Evolutionary conservation across 1,284 basidiomycete genomes (phyloP), one percentile per base, ranked within the genome.

Genomic region (Ganoderma meredithae): DNA sequence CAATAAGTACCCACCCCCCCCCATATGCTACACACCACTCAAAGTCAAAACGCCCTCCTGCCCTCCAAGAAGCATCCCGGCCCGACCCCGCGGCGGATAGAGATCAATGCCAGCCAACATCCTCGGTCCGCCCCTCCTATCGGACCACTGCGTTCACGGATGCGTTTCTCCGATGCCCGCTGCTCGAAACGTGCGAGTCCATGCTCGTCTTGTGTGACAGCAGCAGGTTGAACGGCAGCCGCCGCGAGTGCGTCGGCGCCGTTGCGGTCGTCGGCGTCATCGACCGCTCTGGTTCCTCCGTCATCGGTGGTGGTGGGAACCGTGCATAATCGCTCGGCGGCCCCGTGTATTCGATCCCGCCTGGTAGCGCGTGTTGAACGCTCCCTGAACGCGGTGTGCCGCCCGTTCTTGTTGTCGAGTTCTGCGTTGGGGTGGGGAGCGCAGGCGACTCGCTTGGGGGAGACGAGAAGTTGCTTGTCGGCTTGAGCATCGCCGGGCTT

Each of bases 271-370:
- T 77, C 78, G 71, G 77, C 75, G 68, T 84, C 80, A 75, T 83
- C 82, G 71, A 62, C 31, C 72, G 70, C 68, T 76, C 78, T 15
- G 76, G 73, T 47, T 79, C 76, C 62, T 73, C 73, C 39, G 64
- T 66, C 43, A 72, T 64, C 39, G 88, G 88, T 53, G 91, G 92
- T 64, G 90, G 90, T 27, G 89, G 90, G 71, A 92, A 91, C 67
- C 84, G 83, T 22, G 91, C 88, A 79, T 90, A 92, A 68, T 90
- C 89, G 65, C 84, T 86, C 55, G 91, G 83, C 44, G 91, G 90
- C 2, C 90, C 91, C 17, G 81, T 83, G 70, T 84, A 91, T 73
- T 85, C 84, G 41, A 82, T 76, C 49, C 85, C 87, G 53, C 85
- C 87, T 72, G 86, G 83, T 2, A 64, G 62, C 12, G 69, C 66